Base-by-base conservation (phyloP, 352 stramenopile species). In the Blastocystis hominis region DNA sequence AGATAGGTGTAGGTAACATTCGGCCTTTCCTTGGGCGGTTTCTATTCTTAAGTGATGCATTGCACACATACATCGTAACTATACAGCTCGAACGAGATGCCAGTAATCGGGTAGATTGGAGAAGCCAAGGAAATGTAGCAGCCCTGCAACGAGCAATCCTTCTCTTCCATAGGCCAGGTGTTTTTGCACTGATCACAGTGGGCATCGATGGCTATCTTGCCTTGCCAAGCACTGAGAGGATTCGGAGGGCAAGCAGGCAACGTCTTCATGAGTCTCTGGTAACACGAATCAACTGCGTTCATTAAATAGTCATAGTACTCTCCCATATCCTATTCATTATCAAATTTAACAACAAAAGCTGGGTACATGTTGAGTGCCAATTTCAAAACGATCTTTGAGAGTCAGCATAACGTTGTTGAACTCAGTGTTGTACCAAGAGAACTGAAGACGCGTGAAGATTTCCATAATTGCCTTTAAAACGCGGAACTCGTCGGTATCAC, bases 281-380 rank as follows among this genome's bases (percentile, higher is more conserved):
- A 84, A 15, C 72, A 84, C 2, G 6, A 68, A 24, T 84, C 72
- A 17, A 84, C 34, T 30, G 47, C 50, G 24, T 59, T 38, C n/a
- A 84, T 47, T 7, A 84, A 30, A 40, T 84, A 84, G 20, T 84
- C 72, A n/a, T 40, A 24, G 46, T 42, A 84, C 72, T 84, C 72
- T n/a, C 55, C 47, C 72, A 84, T 64, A 17, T 84, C 72, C 72
- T 84, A 84, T 24, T 15, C 20, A 0, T 84, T 30, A 84, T 3
- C 15, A 7, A 36, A 1, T 4, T 38, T 34, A 10, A 0, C 15
- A n/a, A 13, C 17, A 36, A 30, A 30, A 30, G 24, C 24, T 30
- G 24, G n/a, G 0, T 69, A 84, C 72, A n/a, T 84, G 50, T 34
- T 84, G 72, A 46, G 53, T 66, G 3, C 72, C 72, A 15, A 84